Percentiles rank a stretch among this genome's conserved stretches.
phyloP scores from a whole-genome alignment of 805 yeast genomes.

The Jamesozyma jinghongensis region DNA sequence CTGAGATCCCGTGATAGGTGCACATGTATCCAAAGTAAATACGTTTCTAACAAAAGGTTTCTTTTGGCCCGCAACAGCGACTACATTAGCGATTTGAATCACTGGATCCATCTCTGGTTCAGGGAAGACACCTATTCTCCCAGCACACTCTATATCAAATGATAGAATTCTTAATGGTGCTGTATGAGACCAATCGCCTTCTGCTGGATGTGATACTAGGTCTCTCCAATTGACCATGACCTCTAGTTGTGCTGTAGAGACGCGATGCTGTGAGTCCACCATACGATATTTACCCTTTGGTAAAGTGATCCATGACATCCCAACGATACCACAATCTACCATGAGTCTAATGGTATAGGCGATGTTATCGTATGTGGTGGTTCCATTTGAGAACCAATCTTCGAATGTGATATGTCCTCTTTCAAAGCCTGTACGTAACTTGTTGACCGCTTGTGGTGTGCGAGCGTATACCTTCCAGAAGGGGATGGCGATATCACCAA shows the following conservation, averaged over 20 bases:
- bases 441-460: slow-evolving; percentile 58
- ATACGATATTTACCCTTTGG: slow-evolving; percentile 62
- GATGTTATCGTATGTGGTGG: slow-evolving; percentile 81
- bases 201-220: slow-evolving; percentile 72
- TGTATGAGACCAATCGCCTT: slow-evolving; percentile 86
- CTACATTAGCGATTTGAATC: slow-evolving; percentile 95
- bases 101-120: slow-evolving; percentile 91
- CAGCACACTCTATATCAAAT: slow-evolving; percentile 98
- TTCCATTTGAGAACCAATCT: slow-evolving; percentile 49
- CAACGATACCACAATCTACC: slow-evolving; percentile 86
- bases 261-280: slow-evolving; percentile 33
- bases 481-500: slow-evolving; percentile 66
- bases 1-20: slow-evolving; percentile 90
- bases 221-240: slow-evolving; percentile 59
- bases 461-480: slow-evolving; percentile 66
- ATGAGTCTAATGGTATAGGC: slow-evolving; percentile 77
- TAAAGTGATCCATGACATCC: slow-evolving; percentile 95
- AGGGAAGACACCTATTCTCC: slow-evolving; percentile 93
- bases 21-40: slow-evolving; percentile 83
- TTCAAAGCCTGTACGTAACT: slow-evolving; percentile 73
- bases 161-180: slow-evolving; percentile 92
- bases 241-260: slow-evolving; percentile 83
- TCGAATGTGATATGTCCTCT: slow-evolving; percentile 64
- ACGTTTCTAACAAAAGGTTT: slow-evolving; percentile 91
- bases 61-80: slow-evolving; percentile 62